Evolutionary conservation across 2,329 filamentous ascomycete genomes (phyloP), one percentile per base, ranked within the genome.

Genomic region (Fusarium sp.): DNA sequence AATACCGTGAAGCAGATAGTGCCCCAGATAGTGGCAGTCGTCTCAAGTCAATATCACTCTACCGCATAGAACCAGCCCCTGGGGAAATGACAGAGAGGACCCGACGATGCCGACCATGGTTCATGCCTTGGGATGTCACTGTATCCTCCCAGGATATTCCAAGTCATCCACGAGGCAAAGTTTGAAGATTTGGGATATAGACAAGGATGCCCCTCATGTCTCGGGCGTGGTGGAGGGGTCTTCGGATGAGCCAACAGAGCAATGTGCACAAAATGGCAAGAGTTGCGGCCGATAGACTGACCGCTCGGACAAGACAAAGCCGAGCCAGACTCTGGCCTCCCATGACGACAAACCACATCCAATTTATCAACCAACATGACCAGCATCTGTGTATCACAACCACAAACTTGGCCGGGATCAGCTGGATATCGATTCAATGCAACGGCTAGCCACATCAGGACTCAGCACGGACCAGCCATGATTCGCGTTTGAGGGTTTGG

Each of bases 401-500:
- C 33, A 29, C 20, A 23, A 38, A 16, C 16, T n/a, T 46, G 14
- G n/a, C 34, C 7, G 16, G 51, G 36, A 36, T 31, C 14, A 31
- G 27, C 25, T 59, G 42, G 46, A 56, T 58, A 38, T 14, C 38
- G 11, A 55, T 25, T 40, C 27, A 53, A 60, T 60, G 67, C 58
- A 46, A 64, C 27, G 18, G 67, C 67, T 70, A 67, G 36, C 67
- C 58, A 34, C 46, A 70, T 64, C 46, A 50, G 56, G 64, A 42
- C 27, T 25, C 36, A 61, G 53, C 55, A 67, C 63, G 63, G 34
- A 60, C 62, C 63, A 69, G 38, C 56, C 57, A 53, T 64, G 63
- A 68, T 65, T 27, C 63, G 57, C 63, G 68, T 70, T 70, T 70
- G 67, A 70, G 50, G 62, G 16, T 33, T 14, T 40, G 44, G 44